A percentile compares a stretch with the other conserved stretches of the same genome.
Conservation (phyloP, 192 early-diverging fungal species). For the Lunasporangiospora selenospora region DNA sequence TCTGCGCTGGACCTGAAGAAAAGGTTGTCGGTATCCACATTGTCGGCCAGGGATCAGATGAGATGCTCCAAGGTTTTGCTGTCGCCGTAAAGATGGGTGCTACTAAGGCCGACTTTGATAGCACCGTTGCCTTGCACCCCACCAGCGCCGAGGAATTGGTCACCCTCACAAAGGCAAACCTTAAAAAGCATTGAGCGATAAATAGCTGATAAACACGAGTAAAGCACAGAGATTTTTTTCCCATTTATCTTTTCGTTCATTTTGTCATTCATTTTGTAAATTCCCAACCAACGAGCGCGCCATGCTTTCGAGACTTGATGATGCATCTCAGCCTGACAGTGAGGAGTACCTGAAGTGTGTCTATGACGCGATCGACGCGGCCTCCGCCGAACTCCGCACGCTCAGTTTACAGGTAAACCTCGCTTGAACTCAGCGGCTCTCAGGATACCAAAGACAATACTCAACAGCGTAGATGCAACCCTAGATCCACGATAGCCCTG, state of each 20-base stretch:
- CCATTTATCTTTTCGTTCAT: no score
- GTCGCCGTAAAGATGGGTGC: conserved; percentile 99
- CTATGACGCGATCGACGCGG: conserved; percentile 28
- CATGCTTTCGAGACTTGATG: no score
- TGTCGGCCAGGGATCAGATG: conserved; percentile 87
- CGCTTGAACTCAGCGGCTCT: no score
- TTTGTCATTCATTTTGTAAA: not conserved
- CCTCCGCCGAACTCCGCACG: conserved; percentile 14
- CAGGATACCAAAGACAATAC: no score
- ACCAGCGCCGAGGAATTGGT: conserved; percentile 97
- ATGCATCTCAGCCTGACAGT: no score
- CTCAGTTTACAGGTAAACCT: conserved; percentile 31
- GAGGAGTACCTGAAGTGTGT: no score
- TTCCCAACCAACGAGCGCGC: conserved; percentile 8
- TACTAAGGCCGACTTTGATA: conserved; percentile 98
- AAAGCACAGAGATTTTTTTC: no score
- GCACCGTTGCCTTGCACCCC: conserved; percentile 96
- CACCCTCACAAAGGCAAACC: conserved; percentile 54
- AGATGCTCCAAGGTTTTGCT: conserved; percentile 95
- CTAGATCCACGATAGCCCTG: conserved; percentile 69
- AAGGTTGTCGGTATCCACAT: conserved; percentile 97
- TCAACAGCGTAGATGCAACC: no score
- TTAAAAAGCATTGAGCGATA: no score
- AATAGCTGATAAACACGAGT: no score
- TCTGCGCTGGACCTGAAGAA: conserved; percentile 88